Evolutionary conservation across 1,139 yeast species (phyloP), one percentile per base, ranked within the genome.

Genomic region (Eremothecium cymbalariae): DNA sequence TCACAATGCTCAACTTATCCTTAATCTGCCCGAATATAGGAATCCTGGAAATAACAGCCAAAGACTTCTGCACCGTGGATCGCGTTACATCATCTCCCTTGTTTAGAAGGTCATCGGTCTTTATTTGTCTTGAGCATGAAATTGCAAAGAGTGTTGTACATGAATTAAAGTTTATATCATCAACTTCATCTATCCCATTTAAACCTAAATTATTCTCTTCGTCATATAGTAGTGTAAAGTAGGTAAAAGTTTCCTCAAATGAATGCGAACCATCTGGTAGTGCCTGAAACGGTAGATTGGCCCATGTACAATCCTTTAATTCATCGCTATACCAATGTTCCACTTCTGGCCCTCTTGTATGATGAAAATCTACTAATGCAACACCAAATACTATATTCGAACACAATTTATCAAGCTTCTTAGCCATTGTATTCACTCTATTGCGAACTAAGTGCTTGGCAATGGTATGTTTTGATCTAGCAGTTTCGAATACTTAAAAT

Each of bases 191-290:
- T 8, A 51, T 41, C 8, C 41, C 36, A 32, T 48, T 55, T 16
- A 54, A 43, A 18, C 55, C 44, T n/a, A 42, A 36, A 16, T 40
- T 40, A 9, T 63, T 62, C 20, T 64, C 61, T 38, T 76, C 77
- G 51, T 85, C 86, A 53, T 77, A 82, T n/a, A 81, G 70, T 35
- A 90, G 62, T 21, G 94, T 86, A 60, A 90, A 90, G 53, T 85
- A 85, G 25, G 95, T 81, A 53, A 86, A 86, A 3, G 95, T 88
- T 56, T 90, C 97, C 55, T 86, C 94, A 52, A 79, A 90, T 59
- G 74, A 65, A 57, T 90, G 98, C 2, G 94, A 80, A 2, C 98
- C 98, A 58, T 90, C 98, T 0, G 98, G 98, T 22, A 90, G 64
- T 2, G 96, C 94, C 54, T 88, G 96, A 53, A 90, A 90, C 2